These are phyloP conservation scores for Theobroma cacao DNA, from an alignment of 345 rosid species.

Conservation along the genomic window DNA sequence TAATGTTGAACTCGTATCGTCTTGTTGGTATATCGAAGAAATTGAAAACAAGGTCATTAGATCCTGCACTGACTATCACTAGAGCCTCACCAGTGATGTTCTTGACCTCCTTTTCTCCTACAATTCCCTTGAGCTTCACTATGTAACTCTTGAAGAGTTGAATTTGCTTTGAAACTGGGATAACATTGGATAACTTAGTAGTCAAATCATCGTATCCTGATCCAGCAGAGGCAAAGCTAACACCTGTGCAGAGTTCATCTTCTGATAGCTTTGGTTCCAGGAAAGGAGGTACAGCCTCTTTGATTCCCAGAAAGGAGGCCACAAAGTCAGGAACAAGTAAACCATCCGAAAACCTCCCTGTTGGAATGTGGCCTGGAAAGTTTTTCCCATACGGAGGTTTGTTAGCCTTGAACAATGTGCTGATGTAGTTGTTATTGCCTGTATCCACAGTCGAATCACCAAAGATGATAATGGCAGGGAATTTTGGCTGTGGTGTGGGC, in stretches of 20 bases:
- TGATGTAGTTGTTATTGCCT: conserved; percentile 24
- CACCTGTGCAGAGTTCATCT: conserved; percentile 30
- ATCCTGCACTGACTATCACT: conserved; percentile 51
- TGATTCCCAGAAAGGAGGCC: conserved; percentile 33
- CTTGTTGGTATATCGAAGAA: conserved; percentile 42
- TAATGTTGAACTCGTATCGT: conserved; percentile 30
- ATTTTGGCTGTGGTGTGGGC: not conserved
- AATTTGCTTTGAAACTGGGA: conserved; percentile 42
- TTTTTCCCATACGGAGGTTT: conserved; percentile 40
- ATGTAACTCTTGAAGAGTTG: conserved; percentile 36
- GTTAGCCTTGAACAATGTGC: conserved; percentile 21
- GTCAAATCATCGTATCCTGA: conserved; percentile 42
- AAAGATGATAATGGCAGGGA: conserved; percentile 2
- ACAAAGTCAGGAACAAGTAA: conserved; percentile 41
- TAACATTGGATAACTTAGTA: not conserved
- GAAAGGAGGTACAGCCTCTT: conserved; percentile 37
- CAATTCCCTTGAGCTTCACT: conserved; percentile 27
- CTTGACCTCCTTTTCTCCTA: conserved; percentile 37
- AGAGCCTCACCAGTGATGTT: conserved; percentile 36
- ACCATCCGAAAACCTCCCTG: conserved; percentile 50
- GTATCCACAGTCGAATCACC: conserved; percentile 23
- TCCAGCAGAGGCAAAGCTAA: conserved; percentile 38
- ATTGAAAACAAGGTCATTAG: conserved; percentile 48
- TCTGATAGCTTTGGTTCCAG: conserved; percentile 31
- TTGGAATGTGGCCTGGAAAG: conserved; percentile 29